Conservation (phyloP, 2,329 filamentous ascomycete genomes). For the Penicillium sp. region DNA sequence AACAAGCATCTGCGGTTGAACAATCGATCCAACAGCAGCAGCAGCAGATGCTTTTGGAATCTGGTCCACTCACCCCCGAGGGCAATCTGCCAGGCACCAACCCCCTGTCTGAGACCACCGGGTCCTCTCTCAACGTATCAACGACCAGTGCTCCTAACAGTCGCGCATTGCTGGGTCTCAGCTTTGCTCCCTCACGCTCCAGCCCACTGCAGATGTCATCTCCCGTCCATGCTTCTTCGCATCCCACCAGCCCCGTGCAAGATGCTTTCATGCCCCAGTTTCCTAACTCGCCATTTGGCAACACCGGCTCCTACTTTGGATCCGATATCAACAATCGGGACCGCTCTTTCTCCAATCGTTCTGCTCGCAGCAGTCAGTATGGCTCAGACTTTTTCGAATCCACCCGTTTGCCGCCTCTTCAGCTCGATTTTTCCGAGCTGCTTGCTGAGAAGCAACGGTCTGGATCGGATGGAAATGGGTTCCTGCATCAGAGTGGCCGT, state of each 20-base stretch:
- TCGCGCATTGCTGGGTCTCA: constrained; percentile 37
- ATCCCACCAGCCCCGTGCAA: constrained; percentile 36
- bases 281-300: constrained; percentile 35
- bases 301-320: constrained; percentile 32
- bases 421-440: constrained; percentile 33
- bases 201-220: constrained; percentile 39
- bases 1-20: constrained; percentile 44
- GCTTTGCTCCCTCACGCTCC: constrained; percentile 35
- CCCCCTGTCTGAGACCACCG: constrained; percentile 32
- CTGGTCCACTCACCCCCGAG: constrained; percentile 57
- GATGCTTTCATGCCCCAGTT: constrained; percentile 33
- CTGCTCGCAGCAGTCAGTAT: constrained; percentile 38
- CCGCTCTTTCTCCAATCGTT: constrained; percentile 45
- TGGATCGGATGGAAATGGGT: constrained; percentile 32
- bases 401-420: constrained; percentile 30
- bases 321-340: constrained; percentile 35
- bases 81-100: constrained; percentile 56
- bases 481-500: constrained; percentile 38
- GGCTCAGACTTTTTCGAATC: constrained; percentile 34
- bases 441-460: constrained; percentile 32
- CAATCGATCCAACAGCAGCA: constrained; percentile 47
- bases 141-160: constrained; percentile 30
- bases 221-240: constrained; percentile 32
- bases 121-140: constrained; percentile 22
- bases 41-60: constrained; percentile 43